Conservation (phyloP, 768 basidiomycete genomes). For the Hygrocybe punicea region DNA sequence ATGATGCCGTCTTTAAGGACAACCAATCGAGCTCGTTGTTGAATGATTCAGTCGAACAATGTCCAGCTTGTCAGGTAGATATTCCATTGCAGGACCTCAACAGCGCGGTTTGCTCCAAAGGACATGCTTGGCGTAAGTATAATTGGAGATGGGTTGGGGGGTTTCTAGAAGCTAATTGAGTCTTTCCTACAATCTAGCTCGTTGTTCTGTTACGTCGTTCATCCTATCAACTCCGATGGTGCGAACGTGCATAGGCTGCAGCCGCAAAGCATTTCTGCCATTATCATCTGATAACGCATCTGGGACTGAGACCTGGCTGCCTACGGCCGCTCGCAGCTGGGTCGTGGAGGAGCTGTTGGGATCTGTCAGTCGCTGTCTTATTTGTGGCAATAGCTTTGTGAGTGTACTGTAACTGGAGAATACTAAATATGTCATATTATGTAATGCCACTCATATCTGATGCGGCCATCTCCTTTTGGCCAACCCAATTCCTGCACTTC, state of each 20-base stretch:
- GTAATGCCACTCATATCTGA: no score
- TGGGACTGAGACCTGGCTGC: slow-evolving; percentile 43
- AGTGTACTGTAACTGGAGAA: slow-evolving; percentile 42
- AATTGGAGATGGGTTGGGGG: not conserved
- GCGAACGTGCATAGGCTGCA: slow-evolving; percentile 78
- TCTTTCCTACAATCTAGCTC: slow-evolving; percentile 42
- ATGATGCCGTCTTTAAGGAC: slow-evolving; percentile 12
- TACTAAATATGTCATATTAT: no score
- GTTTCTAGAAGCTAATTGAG: not conserved
- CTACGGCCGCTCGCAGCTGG: slow-evolving; percentile 53
- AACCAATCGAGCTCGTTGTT: slow-evolving; percentile 20
- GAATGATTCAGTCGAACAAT: slow-evolving; percentile 54
- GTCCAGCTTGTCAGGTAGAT: slow-evolving; percentile 67
- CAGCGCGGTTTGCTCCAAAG: slow-evolving; percentile 61
- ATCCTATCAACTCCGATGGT: slow-evolving; percentile 75
- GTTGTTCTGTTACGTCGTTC: slow-evolving; percentile 79
- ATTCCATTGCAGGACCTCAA: slow-evolving; percentile 60
- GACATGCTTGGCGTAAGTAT: slow-evolving; percentile 72
- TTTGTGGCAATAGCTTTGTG: slow-evolving; percentile 66
- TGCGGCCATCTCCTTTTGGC: not conserved
- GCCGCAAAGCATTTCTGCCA: slow-evolving; percentile 75
- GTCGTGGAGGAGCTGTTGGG: slow-evolving; percentile 61
- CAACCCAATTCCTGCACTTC: no score
- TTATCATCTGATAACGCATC: slow-evolving; percentile 33
- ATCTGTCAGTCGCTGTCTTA: slow-evolving; percentile 65